A percentile compares a stretch with the other conserved stretches of the same genome.
Evolutionary conservation across 2,329 filamentous ascomycete species (phyloP).

Genomic region (Westerdykella aurantiaca): DNA sequence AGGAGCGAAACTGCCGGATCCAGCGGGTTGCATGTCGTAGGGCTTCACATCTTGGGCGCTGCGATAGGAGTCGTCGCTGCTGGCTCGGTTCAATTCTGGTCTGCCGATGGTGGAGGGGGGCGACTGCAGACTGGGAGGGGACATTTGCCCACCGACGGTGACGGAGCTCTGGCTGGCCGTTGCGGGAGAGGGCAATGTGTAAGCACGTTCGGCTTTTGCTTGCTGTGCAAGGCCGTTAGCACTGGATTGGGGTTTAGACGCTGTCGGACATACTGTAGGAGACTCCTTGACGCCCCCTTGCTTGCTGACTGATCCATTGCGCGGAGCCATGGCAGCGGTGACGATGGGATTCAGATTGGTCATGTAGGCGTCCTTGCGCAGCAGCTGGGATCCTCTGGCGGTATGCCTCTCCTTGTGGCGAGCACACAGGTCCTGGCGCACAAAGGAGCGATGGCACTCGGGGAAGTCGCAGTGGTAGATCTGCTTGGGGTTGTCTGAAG

Average conservation of each 20-base stretch:
- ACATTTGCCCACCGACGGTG: constrained; percentile 27
- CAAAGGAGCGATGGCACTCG: constrained; percentile 84
- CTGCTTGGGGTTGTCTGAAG: constrained; percentile 78
- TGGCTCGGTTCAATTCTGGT: constrained; percentile 28
- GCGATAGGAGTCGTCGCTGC: constrained; percentile 35
- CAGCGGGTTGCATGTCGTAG: constrained; percentile 32
- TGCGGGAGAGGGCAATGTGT: constrained; percentile 29
- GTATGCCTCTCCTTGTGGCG: constrained; percentile 50
- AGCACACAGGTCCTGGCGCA: constrained; percentile 86
- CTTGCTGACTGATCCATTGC: constrained; percentile 21
- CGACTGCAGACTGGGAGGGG: constrained; percentile 31
- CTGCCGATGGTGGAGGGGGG: constrained; percentile 25
- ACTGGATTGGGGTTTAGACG: background rate
- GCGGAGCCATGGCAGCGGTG: constrained; percentile 33
- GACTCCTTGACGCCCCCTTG: constrained; percentile 18
- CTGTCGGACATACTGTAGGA: constrained; percentile 16
- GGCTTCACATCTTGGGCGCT: constrained; percentile 23
- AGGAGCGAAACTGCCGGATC: constrained; percentile 31
- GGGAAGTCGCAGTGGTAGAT: constrained; percentile 92
- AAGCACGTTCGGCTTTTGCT: constrained; percentile 12
- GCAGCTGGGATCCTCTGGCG: constrained; percentile 66
- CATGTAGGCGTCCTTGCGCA: constrained; percentile 65
- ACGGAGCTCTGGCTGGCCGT: constrained; percentile 17
- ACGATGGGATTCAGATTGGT: constrained; percentile 44
- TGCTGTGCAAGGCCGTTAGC: constrained; percentile 14